These are phyloP conservation scores for Arabis hirsuta DNA, from an alignment of 345 rosid species.

Conservation along the genomic window DNA sequence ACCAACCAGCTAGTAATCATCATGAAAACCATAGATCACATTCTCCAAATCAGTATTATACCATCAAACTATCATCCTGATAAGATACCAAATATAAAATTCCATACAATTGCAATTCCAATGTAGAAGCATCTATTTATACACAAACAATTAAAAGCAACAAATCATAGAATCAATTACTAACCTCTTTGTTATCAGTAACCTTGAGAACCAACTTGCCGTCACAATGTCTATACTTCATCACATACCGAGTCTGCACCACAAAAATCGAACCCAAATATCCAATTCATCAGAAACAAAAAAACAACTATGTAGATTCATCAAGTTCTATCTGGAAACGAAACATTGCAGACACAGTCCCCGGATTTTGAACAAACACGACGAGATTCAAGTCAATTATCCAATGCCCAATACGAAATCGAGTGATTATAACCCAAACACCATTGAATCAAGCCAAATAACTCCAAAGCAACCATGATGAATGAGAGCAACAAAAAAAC, in stretches of 20 bases:
- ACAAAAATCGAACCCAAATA: constrained; percentile 30
- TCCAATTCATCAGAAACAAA: not conserved
- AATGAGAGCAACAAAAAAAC: constrained; percentile 22
- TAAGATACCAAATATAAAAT: constrained; percentile 1
- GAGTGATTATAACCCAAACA: not conserved
- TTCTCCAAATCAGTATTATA: constrained; percentile 15
- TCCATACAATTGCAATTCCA: not conserved
- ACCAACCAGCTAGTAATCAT: constrained; percentile 7
- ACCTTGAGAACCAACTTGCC: constrained; percentile 98
- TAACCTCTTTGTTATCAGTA: constrained; percentile 90
- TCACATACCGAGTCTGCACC: constrained; percentile 79
- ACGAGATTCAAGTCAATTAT: not conserved
- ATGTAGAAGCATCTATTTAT: not conserved
- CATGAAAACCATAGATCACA: not conserved
- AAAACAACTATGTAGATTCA: not conserved
- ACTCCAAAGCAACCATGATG: not conserved
- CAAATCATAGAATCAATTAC: constrained; percentile 27
- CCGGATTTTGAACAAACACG: not conserved
- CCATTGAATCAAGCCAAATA: not conserved
- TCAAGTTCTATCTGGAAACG: not conserved
- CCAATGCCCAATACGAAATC: not conserved
- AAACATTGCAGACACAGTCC: not conserved
- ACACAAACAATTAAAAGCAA: not conserved
- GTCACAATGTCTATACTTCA: constrained; percentile 92
- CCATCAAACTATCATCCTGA: not conserved